A percentile compares a stretch with the other conserved stretches of the same genome.
Evolutionary conservation across 345 rosid species (phyloP).

Genomic region (Brassica incana): DNA sequence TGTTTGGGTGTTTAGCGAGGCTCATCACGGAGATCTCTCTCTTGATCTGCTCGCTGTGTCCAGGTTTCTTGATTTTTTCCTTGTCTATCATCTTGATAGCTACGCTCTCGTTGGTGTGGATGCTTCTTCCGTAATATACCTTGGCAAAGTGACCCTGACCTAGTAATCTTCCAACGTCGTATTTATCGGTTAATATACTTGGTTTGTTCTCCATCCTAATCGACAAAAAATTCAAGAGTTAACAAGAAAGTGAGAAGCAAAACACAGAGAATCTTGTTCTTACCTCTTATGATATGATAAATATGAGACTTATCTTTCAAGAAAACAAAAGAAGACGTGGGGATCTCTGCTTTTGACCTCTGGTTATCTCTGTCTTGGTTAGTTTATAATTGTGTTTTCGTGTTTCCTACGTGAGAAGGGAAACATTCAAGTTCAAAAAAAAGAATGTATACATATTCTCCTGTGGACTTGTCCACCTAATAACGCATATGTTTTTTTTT

Average conservation of each 20-base stretch:
- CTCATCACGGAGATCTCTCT: conserved; percentile 80
- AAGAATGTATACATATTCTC: neutral
- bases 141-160: conserved; percentile 89
- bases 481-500: neutral
- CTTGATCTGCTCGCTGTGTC: conserved; percentile 63
- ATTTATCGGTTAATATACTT: conserved; percentile 59
- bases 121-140: conserved; percentile 67
- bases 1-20: conserved; percentile 63
- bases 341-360: conserved; percentile 27
- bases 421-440: neutral
- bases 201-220: conserved; percentile 74
- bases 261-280: neutral
- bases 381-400: neutral
- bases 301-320: neutral
- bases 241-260: neutral
- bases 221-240: neutral
- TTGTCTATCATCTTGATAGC: conserved; percentile 79
- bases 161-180: conserved; percentile 67
- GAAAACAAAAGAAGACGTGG: neutral
- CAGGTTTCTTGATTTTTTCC: conserved; percentile 59
- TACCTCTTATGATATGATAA: neutral
- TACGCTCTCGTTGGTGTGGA: conserved; percentile 51
- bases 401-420: neutral
- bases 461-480: conserved; percentile 25
- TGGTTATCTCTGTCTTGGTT: conserved; percentile 9